Base-by-base conservation (phyloP, 2,329 filamentous ascomycete genomes). In the Diaporthe sp. region DNA sequence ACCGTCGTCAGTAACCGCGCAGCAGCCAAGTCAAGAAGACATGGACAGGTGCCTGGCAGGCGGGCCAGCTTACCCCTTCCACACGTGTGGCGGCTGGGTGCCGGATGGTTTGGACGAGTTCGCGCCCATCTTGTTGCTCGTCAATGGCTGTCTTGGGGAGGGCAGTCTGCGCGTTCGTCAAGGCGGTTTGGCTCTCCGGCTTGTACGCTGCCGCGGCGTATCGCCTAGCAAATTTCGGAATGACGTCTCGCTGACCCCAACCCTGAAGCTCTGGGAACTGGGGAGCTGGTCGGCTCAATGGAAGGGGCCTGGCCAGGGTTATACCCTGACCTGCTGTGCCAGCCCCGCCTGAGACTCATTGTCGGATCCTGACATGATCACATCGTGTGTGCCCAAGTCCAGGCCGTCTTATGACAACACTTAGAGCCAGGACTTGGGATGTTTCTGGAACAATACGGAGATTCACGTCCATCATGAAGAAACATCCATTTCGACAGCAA, bases 41-140 rank as follows among this genome's bases (percentile, higher is more conserved):
- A 13, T 42, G 44, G 70, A 42, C 62, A 13, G 19, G 55, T 28
- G 19, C 28, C 51, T n/a, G 37, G 37, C 31, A 22, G 44, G 61
- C 57, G 34, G 71, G 71, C 34, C 10, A 62, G 85, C 89, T 79
- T 85, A 91, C 90, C 87, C 86, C 82, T 89, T 90, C 90, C 89
- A 92, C 80, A 85, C 81, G 76, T 87, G 83, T 76, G 85, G 83
- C 77, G 82, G 77, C 79, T 82, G 79, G 77, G 80, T 84, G 81
- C 81, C 85, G 81, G 81, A 84, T 79, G 87, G 87, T 84, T 91
- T 91, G 77, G 89, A 91, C 80, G 88, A 85, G 85, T 83, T 88
- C 81, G 88, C 86, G 84, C 89, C 89, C 89, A 91, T 91, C 82
- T 80, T 87, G 83, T 80, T 83, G 80, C 79, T 73, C 78, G 75